Base-by-base conservation (phyloP, 768 basidiomycete genomes). In the Suillus lakei region DNA sequence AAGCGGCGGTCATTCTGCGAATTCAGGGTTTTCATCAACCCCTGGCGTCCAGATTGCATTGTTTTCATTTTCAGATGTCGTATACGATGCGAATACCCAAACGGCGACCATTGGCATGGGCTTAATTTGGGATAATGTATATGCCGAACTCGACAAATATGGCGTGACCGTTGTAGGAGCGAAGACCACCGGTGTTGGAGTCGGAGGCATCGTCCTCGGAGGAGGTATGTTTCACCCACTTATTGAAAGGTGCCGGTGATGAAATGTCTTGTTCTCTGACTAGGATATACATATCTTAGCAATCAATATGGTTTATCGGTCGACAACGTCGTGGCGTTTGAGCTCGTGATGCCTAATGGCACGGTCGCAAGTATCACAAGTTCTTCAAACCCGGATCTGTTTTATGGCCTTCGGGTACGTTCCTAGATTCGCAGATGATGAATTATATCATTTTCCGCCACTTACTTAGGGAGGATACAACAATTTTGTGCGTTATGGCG, bases 121-220 rank as follows among this genome's bases (percentile, higher is more conserved):
- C 7, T 72, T 87, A 3, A 76, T 86, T 16, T 92, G 89, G 90
- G 89, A 91, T 69, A 82, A 89, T 56, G 88, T 64, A n/a, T 55
- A 64, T 32, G 21, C 65, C 2, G 84, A 82, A 1, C 79, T 91
- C 1, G 81, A 76, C 9, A 85, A 84, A 1, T 69, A 80, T 51
- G 77, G 76, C 1, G 84, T 88, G 12, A 88, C 81, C 54, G 86
- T 89, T 13, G 81, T 89, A 5, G 88, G 89, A 4, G 88, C 86
- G 10, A 75, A 86, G 2, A 82, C 87, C 0, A 68, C 79, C 2
- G 88, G 87, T 15, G 82, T 87, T 5, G 87, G 88, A 23, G 84
- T 88, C 2, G 88, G 82, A 6, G 87, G 88, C 1, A 82, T 86
- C 60, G 81, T 78, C 5, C 79, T 89, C 0, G 88, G 88, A 0